Evolutionary conservation across 2,329 filamentous ascomycete species (phyloP).

Genomic region (Alternaria longipes): DNA sequence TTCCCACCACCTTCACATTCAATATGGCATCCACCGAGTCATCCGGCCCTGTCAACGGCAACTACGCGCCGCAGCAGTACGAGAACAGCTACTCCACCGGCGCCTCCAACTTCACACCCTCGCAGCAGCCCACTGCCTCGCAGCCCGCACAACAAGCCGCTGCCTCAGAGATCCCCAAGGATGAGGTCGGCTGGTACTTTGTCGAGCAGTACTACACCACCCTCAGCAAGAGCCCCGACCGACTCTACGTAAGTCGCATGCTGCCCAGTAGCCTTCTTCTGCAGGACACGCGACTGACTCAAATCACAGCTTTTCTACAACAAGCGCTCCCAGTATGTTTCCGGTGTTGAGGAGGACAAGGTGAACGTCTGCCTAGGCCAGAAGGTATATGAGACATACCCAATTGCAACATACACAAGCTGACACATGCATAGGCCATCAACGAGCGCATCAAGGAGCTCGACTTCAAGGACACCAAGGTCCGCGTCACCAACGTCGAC

Average conservation of each 20-base stretch:
- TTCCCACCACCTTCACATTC: constrained; percentile 24
- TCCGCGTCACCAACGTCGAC: constrained; percentile 97
- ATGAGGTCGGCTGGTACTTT: constrained; percentile 99
- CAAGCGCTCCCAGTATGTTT: constrained; percentile 94
- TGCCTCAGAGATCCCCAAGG: constrained; percentile 70
- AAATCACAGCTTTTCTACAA: constrained; percentile 81
- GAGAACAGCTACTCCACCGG: constrained; percentile 50
- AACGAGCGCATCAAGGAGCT: constrained; percentile 93
- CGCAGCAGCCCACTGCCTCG: constrained; percentile 39
- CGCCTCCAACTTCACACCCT: constrained; percentile 38
- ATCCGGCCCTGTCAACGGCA: constrained; percentile 58
- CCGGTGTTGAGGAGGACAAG: constrained; percentile 88
- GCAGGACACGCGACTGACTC: constrained; percentile 29
- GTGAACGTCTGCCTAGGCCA: constrained; percentile 87
- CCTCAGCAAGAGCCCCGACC: constrained; percentile 90
- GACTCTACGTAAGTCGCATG: constrained; percentile 71
- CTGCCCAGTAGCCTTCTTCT: not conserved
- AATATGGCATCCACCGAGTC: constrained; percentile 49
- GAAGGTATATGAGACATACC: constrained; percentile 67
- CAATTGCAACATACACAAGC: not conserved
- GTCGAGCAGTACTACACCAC: constrained; percentile 99
- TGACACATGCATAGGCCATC: constrained; percentile 71
- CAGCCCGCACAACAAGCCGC: constrained; percentile 40
- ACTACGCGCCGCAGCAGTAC: constrained; percentile 56
- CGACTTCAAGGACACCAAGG: constrained; percentile 97